phyloP scores from a whole-genome alignment of 1,284 basidiomycete species.

The Butyriboletus pseudospeciosus region DNA sequence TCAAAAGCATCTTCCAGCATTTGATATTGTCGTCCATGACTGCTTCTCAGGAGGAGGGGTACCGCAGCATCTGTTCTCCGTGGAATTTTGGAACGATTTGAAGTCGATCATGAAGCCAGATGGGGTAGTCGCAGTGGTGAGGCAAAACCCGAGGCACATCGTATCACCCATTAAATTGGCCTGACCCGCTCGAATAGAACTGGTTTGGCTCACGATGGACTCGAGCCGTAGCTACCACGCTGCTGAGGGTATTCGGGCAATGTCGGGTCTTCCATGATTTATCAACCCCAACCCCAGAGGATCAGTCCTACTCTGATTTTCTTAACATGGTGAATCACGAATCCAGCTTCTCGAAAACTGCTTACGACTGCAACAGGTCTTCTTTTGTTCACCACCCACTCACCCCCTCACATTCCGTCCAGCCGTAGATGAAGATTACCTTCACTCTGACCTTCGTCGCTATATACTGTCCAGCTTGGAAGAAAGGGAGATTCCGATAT shows the following conservation, averaged over 20 bases:
- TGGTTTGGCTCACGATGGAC: constrained; percentile 60
- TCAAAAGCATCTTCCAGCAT: constrained; percentile 37
- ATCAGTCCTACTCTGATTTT: constrained; percentile 52
- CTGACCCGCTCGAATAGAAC: constrained; percentile 47
- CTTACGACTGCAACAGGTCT: constrained; percentile 48
- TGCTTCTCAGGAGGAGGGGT: constrained; percentile 88
- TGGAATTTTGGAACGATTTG: constrained; percentile 76
- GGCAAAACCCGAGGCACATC: constrained; percentile 25
- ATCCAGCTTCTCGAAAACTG: background rate
- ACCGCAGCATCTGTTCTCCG: constrained; percentile 75
- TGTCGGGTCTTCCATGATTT: constrained; percentile 82
- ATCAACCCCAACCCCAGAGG: constrained; percentile 38
- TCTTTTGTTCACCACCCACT: constrained; percentile 69
- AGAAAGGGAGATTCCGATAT: constrained; percentile 53
- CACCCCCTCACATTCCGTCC: constrained; percentile 62
- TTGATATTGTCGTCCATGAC: constrained; percentile 83
- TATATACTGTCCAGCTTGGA: constrained; percentile 45
- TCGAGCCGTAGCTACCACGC: constrained; percentile 63
- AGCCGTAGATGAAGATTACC: constrained; percentile 52
- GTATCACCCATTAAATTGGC: background rate
- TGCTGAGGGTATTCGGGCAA: constrained; percentile 61
- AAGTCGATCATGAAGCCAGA: constrained; percentile 61
- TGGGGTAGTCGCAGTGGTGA: constrained; percentile 76
- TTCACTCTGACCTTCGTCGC: constrained; percentile 62
- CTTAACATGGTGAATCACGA: constrained; percentile 64